Evolutionary conservation across 768 basidiomycete species (phyloP), one percentile per base, ranked within the genome.

Genomic region (Xerocomellus amylosporus): DNA sequence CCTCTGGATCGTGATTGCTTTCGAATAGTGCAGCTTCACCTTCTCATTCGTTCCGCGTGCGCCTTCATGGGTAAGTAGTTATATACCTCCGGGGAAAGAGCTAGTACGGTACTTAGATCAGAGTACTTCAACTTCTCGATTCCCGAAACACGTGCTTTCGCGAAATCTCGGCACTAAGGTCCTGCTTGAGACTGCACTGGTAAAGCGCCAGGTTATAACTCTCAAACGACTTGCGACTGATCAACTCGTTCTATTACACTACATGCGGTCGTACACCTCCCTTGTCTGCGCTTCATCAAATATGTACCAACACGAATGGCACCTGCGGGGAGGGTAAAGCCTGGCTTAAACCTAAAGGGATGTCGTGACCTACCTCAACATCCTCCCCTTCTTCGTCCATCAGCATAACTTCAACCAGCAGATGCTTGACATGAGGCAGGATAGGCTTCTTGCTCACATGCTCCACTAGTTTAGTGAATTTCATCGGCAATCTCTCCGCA

Each of bases 331-430:
- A 46, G 5, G 49, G 50, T 51, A 10, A 45, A 49, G 26, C 26
- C 12, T 1, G 31, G 58, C 44, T 61, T 26, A 26, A 22, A 46
- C 31, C 14, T 12, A 50, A 8, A 37, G 45, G 26, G 5, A 31
- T 13, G 34, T 24, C 8, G 24, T 15, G 33, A 39, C 75, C 51
- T 61, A 90, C 93, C 79, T 98, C 96, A 19, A 98, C 94, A 66
- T 98, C 96, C 71, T 98, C 96, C 48, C 83, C 93, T 13, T 90
- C 82, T 65, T 93, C 92, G 64, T 98, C 95, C 53, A 82, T 84
- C 24, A 88, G 88, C 93, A 98, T 96, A 45, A 98, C 84, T 73
- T 98, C 97, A 14, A 94, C 91, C 41, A 96, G 78, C 37, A 98
- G 79, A 63, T 93, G 87, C 65, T 86, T 93, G 54, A 81, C 80